Evolutionary conservation across 331 rosid species (phyloP).

Genomic region (Ulmus americana): DNA sequence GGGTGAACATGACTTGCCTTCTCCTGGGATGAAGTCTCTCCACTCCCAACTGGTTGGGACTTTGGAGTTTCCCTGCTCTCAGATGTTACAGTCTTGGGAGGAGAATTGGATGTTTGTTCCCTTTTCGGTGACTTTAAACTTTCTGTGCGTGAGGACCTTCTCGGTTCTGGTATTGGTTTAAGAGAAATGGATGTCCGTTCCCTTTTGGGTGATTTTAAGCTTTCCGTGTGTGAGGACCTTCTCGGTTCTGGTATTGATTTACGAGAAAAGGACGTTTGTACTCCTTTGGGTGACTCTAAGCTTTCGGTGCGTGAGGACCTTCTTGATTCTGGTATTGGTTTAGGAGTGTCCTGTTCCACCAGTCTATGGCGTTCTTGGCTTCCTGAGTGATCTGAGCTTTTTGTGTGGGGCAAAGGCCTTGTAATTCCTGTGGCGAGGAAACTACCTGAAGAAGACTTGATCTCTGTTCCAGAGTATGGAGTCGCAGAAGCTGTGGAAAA

Average conservation of each 20-base stretch:
- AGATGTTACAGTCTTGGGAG: conserved; percentile 28
- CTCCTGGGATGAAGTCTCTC: conserved; percentile 36
- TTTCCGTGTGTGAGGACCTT: conserved; percentile 25
- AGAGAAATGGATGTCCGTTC: conserved; percentile 1
- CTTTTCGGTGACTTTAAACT: conserved; percentile 23
- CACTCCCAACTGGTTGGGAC: conserved; percentile 19
- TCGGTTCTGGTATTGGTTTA: conserved; percentile 30
- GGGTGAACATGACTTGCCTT: conserved; percentile 75
- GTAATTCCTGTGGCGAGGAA: conserved; percentile 16
- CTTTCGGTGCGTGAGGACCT: conserved; percentile 32
- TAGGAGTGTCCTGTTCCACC: conserved; percentile 25
- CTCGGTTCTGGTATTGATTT: conserved; percentile 29
- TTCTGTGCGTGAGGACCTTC: conserved; percentile 28
- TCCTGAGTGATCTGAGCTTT: conserved; percentile 15
- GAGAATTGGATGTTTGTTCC: conserved; percentile 33
- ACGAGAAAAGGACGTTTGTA: conserved; percentile 31
- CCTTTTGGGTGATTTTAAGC: conserved; percentile 21
- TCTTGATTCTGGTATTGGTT: conserved; percentile 29
- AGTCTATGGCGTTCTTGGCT: conserved; percentile 28
- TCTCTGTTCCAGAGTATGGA: conserved; percentile 36
- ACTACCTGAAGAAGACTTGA: conserved; percentile 29
- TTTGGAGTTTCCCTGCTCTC: conserved; percentile 32
- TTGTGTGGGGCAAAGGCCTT: conserved; percentile 22
- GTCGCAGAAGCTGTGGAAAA: conserved; percentile 22
- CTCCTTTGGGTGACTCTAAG: conserved; percentile 24